A percentile compares a stretch with the other conserved stretches of the same genome.
phyloP scores from a whole-genome alignment of 768 basidiomycete genomes.

The Paxillus ammoniavirescens region DNA sequence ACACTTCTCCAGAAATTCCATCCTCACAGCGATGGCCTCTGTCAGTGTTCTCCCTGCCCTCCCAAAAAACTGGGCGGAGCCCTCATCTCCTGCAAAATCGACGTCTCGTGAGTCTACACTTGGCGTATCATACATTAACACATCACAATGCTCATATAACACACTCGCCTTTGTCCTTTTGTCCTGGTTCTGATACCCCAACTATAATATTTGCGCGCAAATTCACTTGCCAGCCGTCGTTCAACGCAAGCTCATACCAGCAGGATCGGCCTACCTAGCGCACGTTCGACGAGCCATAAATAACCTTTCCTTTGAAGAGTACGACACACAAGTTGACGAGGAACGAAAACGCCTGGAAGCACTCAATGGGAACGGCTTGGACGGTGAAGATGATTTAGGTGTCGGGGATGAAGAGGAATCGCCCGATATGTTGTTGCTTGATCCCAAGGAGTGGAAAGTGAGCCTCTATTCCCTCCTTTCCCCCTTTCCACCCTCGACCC shows the following conservation, averaged over 20 bases:
- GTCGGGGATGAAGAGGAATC: conserved; percentile 90
- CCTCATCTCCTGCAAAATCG: conserved; percentile 13
- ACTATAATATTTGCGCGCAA: too few relatives aligned
- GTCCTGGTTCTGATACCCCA: too few relatives aligned
- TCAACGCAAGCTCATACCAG: conserved; percentile 66
- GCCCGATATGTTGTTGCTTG: conserved; percentile 63
- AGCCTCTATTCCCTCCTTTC: conserved; percentile 9
- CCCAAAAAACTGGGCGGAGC: conserved; percentile 19
- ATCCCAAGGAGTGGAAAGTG: conserved; percentile 99
- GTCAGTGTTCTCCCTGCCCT: conserved; percentile 27
- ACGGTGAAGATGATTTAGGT: conserved; percentile 80
- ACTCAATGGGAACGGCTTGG: conserved; percentile 45
- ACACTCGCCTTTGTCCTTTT: too few relatives aligned
- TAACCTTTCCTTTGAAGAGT: conserved; percentile 76
- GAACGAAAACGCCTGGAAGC: conserved; percentile 50
- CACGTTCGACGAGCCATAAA: conserved; percentile 76
- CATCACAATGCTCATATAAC: too few relatives aligned
- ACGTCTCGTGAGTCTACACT: conserved; percentile 26
- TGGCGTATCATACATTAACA: background rate
- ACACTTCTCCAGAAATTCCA: background rate
- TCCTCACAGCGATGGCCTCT: conserved; percentile 20
- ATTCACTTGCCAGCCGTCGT: conserved; percentile 24
- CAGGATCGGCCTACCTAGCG: conserved; percentile 84
- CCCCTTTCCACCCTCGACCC: background rate
- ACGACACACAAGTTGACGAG: conserved; percentile 67